Percentiles rank a stretch among this genome's conserved stretches.
phyloP scores from a whole-genome alignment of 192 early-diverging fungal genomes.

The Coemansia sp. region DNA sequence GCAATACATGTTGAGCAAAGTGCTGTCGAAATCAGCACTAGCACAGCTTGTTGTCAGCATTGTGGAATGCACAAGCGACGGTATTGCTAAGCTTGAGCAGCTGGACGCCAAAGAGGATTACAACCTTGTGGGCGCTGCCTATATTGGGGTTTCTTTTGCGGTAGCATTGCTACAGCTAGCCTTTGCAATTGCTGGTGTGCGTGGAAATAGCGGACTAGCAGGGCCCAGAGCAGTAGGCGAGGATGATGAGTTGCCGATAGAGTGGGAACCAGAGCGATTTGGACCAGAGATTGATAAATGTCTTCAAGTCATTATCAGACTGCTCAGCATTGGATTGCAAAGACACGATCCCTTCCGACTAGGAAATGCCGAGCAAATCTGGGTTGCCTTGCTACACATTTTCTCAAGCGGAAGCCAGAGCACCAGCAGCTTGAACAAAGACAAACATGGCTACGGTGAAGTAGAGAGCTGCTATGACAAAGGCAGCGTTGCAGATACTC shows the following conservation, averaged over 20 bases:
- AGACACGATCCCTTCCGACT: not conserved
- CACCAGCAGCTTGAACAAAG: not conserved
- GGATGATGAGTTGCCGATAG: constrained; percentile 23
- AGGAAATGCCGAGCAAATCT: constrained; percentile 20
- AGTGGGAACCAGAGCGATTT: constrained; percentile 17
- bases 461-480: not conserved
- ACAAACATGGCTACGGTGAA: not conserved
- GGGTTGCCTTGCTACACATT: constrained; percentile 34
- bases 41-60: constrained; percentile 14
- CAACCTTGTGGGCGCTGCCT: constrained; percentile 10
- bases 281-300: constrained; percentile 28
- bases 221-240: constrained; percentile 40
- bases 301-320: constrained; percentile 15
- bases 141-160: constrained; percentile 25
- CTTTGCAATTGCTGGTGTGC: constrained; percentile 9
- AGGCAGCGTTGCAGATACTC: not conserved
- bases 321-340: constrained; percentile 12
- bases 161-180: constrained; percentile 37
- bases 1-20: constrained; percentile 11
- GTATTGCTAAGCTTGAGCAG: constrained; percentile 12
- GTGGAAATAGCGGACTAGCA: not conserved
- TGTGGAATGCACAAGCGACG: constrained; percentile 7
- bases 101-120: not conserved
- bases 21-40: constrained; percentile 17
- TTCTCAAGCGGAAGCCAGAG: constrained; percentile 9